A percentile compares a stretch with the other conserved stretches of the same genome.
phyloP scores from a whole-genome alignment of 257 asterid species.

The Gentiana straminea region DNA sequence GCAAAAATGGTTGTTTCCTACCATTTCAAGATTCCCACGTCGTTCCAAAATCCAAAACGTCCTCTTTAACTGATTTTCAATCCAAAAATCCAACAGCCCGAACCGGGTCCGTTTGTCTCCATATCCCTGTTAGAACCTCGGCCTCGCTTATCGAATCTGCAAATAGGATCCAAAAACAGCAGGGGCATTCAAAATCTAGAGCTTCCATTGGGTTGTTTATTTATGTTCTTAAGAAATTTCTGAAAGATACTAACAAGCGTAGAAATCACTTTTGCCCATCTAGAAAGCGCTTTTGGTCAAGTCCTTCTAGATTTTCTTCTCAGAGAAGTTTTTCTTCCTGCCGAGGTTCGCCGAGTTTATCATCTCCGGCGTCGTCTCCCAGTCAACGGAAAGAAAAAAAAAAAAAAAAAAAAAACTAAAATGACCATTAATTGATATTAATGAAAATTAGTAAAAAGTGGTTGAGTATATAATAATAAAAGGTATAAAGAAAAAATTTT shows the following conservation, averaged over 20 bases:
- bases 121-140: conserved; percentile 56
- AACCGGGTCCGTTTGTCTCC: conserved; percentile 38
- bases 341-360: too few relatives aligned
- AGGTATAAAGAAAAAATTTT: too few relatives aligned
- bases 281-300: conserved; percentile 11
- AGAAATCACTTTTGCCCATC: too few relatives aligned
- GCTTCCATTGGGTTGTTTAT: conserved; percentile 34
- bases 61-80: conserved; percentile 38
- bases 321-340: conserved; percentile 4
- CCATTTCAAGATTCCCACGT: conserved; percentile 51
- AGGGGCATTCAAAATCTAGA: conserved; percentile 23
- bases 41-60: conserved; percentile 28
- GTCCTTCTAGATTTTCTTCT: conserved; percentile 23
- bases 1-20: conserved; percentile 51
- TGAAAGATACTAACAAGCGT: conserved; percentile 27
- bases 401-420: too few relatives aligned
- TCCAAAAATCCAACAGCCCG: conserved; percentile 35
- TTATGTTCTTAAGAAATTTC: conserved; percentile 44
- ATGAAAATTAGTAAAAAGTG: too few relatives aligned
- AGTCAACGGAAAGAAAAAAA: too few relatives aligned
- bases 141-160: conserved; percentile 74
- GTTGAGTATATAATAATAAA: too few relatives aligned
- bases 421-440: too few relatives aligned
- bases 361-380: too few relatives aligned
- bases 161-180: conserved; percentile 59